Percentiles rank a stretch among this genome's conserved stretches.
Conservation (phyloP, 2,329 filamentous ascomycete genomes). For the Penicillium sp. region DNA sequence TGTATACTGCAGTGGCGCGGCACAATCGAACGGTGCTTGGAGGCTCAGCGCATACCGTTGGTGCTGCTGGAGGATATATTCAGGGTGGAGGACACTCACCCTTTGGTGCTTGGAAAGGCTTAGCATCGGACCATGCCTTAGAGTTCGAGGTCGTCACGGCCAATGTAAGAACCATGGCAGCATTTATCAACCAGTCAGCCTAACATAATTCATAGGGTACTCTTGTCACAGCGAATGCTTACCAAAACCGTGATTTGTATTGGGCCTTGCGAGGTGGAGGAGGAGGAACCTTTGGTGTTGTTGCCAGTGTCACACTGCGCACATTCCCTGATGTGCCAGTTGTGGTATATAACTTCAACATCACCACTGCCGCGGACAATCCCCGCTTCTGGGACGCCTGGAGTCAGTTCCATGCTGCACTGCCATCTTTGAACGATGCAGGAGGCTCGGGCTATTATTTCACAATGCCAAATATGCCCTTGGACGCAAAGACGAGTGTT, state of each 20-base stretch:
- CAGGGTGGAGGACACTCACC: conserved; percentile 33
- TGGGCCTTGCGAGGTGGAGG: conserved; percentile 51
- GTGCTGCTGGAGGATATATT: conserved; percentile 18
- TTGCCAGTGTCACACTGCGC: conserved; percentile 41
- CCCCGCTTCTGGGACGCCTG: conserved; percentile 22
- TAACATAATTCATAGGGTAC: conserved; percentile 10
- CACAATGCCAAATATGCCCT: conserved; percentile 29
- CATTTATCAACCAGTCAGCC: neutral
- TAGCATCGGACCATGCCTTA: conserved; percentile 37
- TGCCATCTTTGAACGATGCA: conserved; percentile 45
- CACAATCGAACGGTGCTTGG: conserved; percentile 8
- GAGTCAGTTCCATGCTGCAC: conserved; percentile 33
- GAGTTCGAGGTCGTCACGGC: conserved; percentile 25
- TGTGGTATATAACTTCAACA: conserved; percentile 23
- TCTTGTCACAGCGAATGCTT: conserved; percentile 12
- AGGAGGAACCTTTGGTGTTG: conserved; percentile 46
- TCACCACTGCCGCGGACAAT: conserved; percentile 13
- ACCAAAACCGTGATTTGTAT: conserved; percentile 39
- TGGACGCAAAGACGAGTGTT: conserved; percentile 27
- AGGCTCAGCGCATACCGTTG: conserved; percentile 12
- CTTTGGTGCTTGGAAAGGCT: conserved; percentile 28
- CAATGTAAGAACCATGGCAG: conserved; percentile 20
- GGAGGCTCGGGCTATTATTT: conserved; percentile 37
- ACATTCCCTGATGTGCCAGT: conserved; percentile 38
- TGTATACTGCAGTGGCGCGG: conserved; percentile 10